phyloP scores from a whole-genome alignment of 2,329 filamentous ascomycete genomes.

The Ilyonectria destructans region DNA sequence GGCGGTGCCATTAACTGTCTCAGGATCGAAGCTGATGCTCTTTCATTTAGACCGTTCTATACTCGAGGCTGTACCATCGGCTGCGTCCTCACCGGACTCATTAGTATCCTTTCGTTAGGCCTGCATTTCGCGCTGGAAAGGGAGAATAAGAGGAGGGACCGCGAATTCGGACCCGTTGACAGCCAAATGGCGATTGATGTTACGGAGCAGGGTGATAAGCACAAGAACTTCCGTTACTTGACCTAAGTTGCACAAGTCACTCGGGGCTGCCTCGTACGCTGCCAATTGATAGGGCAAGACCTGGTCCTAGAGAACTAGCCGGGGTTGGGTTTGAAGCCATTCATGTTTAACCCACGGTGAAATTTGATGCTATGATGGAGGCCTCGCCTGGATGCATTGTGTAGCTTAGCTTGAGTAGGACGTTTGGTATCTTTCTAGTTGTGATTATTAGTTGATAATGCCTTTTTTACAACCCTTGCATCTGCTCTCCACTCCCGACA shows the following conservation, averaged over 20 bases:
- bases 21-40: background rate
- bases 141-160: constrained; percentile 28
- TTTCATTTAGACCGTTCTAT: constrained; percentile 23
- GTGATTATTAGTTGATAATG: too few species aligned
- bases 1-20: background rate
- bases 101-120: constrained; percentile 15
- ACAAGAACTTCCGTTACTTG: constrained; percentile 31
- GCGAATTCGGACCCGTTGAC: constrained; percentile 18
- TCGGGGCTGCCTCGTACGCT: background rate
- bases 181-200: constrained; percentile 17
- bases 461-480: too few species aligned
- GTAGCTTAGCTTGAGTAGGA: too few species aligned
- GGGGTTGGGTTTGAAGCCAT: too few species aligned
- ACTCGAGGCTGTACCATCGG: constrained; percentile 26
- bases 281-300: background rate
- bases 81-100: constrained; percentile 24
- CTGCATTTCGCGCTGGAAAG: constrained; percentile 29
- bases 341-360: too few species aligned
- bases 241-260: background rate
- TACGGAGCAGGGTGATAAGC: constrained; percentile 28
- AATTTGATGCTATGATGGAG: too few species aligned
- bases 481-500: background rate
- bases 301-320: too few species aligned
- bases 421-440: too few species aligned
- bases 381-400: too few species aligned